phyloP scores from a whole-genome alignment of 495 filamentous ascomycete genomes.

The Aspergillus egyptiacus region DNA sequence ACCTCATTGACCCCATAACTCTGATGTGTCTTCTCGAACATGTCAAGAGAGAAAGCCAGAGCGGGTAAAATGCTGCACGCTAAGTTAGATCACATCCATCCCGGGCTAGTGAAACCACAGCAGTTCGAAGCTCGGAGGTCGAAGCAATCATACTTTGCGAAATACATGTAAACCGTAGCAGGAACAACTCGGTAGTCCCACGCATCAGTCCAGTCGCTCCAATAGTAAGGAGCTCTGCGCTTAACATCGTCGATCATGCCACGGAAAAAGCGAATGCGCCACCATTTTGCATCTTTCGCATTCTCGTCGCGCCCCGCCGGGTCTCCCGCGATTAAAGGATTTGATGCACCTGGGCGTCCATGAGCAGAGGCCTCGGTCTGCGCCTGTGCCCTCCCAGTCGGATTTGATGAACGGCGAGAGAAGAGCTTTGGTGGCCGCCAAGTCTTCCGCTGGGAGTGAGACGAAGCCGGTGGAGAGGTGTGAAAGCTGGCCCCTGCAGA shows the following conservation, averaged over 20 bases:
- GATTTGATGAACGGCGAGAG: conserved; percentile 17
- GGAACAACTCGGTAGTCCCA: conserved; percentile 82
- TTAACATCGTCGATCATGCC: conserved; percentile 72
- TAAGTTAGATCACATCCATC: conserved; percentile 5
- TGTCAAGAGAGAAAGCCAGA: conserved; percentile 77
- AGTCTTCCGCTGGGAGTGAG: conserved; percentile 26
- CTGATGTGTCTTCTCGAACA: conserved; percentile 74
- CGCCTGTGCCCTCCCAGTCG: conserved; percentile 15
- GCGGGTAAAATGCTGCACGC: conserved; percentile 66
- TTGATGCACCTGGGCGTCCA: not conserved
- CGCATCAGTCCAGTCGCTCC: conserved; percentile 74
- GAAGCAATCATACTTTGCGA: conserved; percentile 62
- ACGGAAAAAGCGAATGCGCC: conserved; percentile 50
- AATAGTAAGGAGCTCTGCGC: conserved; percentile 66
- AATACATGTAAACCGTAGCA: conserved; percentile 84
- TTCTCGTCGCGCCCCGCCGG: not conserved
- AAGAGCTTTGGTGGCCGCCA: conserved; percentile 21
- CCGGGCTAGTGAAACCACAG: not conserved
- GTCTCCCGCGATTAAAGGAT: not conserved
- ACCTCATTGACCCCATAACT: conserved; percentile 84
- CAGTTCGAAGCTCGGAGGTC: not conserved
- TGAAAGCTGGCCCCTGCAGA: conserved; percentile 24
- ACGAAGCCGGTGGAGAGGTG: conserved; percentile 18
- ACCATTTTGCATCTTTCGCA: conserved; percentile 45
- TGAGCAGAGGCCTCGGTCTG: not conserved